Base-by-base conservation (phyloP, 768 basidiomycete genomes). In the Leccinellum rugosiceps region DNA sequence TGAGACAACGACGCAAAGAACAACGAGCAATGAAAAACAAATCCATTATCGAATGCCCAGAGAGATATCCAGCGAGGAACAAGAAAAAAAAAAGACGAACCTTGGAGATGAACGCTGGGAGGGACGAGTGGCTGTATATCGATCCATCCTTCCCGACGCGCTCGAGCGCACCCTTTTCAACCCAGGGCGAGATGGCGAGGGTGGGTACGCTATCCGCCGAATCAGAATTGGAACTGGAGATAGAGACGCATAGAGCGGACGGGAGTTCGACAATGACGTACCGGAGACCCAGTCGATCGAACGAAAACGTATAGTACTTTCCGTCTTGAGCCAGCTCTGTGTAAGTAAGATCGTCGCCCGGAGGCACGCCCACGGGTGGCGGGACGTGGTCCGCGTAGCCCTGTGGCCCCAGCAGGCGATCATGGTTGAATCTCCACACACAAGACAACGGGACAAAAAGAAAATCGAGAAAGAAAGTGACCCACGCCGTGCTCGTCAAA, bases 401-500 rank as follows among this genome's bases (percentile, higher is more conserved):
- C 66, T 69, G 23, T 43, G 19, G 13, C n/a, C 19, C n/a, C 21
- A 17, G 14, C 19, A 6, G 11, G 11, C 1, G 21, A 38, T 19
- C 41, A 13, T 3, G 4, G 1, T 0, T 65, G n/a, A 56, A 31
- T 45, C 17, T 21, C 26, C 28, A n/a, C 10, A 52, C 17, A 2
- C 19, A 38, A 2, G 26, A 31, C 10, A 9, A 23, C 19, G 19
- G 19, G n/a, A 43, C 19, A 43, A 43, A 43, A 19, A 43, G 10
- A 43, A 0, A 19, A 43, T 11, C 10, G 53, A 15, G 14, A 17
- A 23, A 4, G 10, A 2, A 14, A 14, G 5, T 4, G 17, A 63
- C 66, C 17, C 43, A 68, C 66, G 3, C 67, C 67, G 4, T 68
- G 67, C 25, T 68, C 67, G n/a, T 68, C 67, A 50, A 68, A 68